A percentile compares a stretch with the other conserved stretches of the same genome.
Evolutionary conservation across 768 basidiomycete genomes (phyloP).

Genomic region (Psilocybe cyanescens): DNA sequence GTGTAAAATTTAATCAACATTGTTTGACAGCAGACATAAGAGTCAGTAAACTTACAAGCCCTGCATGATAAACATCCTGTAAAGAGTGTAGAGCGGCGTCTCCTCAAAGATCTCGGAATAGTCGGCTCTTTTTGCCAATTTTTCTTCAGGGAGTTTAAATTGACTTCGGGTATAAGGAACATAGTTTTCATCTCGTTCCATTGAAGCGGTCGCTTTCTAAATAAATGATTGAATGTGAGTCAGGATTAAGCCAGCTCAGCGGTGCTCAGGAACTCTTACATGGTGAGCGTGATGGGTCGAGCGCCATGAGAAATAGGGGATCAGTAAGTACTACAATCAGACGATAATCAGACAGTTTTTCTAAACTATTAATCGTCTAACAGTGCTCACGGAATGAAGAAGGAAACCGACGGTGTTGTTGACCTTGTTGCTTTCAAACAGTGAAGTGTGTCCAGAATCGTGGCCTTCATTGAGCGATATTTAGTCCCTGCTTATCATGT

Average conservation of each 20-base stretch:
- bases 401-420: conserved; percentile 54
- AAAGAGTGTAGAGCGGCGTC: conserved; percentile 48
- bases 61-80: conserved; percentile 53
- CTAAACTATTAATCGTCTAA: neutral
- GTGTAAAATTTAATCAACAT: neutral
- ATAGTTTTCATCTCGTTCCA: conserved; percentile 80
- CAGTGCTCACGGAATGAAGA: conserved; percentile 43
- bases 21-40: neutral
- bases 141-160: conserved; percentile 43
- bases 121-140: conserved; percentile 39
- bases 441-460: conserved; percentile 48
- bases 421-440: conserved; percentile 37
- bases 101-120: conserved; percentile 57
- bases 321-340: conserved; percentile 45
- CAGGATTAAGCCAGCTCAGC: too few relatives aligned
- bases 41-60: conserved; percentile 24
- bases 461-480: conserved; percentile 32
- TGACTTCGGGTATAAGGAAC: conserved; percentile 53
- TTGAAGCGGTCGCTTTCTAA: conserved; percentile 68
- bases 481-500: neutral
- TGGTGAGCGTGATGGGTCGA: conserved; percentile 74
- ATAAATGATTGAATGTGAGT: neutral
- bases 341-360: conserved; percentile 15
- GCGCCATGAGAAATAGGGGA: conserved; percentile 70
- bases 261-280: conserved; percentile 30